Conservation (phyloP, 1,284 basidiomycete genomes). For the Stereum hirsutum region DNA sequence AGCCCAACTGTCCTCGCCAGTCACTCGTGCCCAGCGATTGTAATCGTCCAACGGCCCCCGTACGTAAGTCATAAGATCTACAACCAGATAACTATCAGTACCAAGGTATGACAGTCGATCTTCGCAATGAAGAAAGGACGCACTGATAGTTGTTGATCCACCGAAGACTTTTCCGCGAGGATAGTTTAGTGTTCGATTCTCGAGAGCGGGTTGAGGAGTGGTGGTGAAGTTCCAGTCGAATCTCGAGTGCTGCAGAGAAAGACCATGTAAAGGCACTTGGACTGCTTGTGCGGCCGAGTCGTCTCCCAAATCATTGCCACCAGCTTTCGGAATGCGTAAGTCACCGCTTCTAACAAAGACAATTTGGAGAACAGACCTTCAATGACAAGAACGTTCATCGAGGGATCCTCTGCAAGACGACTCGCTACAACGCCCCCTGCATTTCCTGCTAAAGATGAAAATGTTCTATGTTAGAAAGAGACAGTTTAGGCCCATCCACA, state of each 20-base stretch:
- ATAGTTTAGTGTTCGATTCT: conserved; percentile 18
- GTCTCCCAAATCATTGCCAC: background rate
- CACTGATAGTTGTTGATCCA: conserved; percentile 27
- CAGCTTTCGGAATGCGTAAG: background rate
- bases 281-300: background rate
- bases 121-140: background rate
- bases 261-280: background rate
- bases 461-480: background rate
- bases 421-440: background rate
- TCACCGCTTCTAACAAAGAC: background rate
- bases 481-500: background rate
- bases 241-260: background rate
- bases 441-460: background rate
- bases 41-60: conserved; percentile 22
- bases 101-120: background rate
- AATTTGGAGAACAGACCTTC: background rate
- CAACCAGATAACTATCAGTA: background rate
- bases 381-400: background rate
- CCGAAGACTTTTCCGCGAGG: conserved; percentile 26
- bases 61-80: conserved; percentile 19
- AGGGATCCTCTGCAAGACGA: background rate
- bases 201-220: conserved; percentile 20
- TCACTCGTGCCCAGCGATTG: conserved; percentile 16
- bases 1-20: conserved; percentile 21
- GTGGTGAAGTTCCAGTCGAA: conserved; percentile 24